A percentile compares a stretch with the other conserved stretches of the same genome.
Evolutionary conservation across 2,329 filamentous ascomycete species (phyloP).

Genomic region (Biscogniauxia mediterranea): DNA sequence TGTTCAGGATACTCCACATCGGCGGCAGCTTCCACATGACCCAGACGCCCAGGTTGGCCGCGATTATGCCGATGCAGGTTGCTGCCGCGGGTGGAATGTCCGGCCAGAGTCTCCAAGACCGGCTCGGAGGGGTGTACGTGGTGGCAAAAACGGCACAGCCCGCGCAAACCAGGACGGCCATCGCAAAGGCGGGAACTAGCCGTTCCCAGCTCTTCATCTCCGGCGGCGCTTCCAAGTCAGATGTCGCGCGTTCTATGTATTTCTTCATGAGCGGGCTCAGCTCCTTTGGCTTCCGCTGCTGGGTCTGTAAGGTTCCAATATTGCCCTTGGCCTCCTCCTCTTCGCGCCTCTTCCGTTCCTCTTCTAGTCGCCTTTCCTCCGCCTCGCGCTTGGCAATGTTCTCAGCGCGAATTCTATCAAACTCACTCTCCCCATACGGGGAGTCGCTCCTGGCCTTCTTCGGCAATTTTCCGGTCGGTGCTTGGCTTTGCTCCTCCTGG

Average conservation of each 20-base stretch:
- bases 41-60: constrained; percentile 57
- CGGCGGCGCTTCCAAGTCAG: constrained; percentile 50
- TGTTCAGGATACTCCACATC: constrained; percentile 65
- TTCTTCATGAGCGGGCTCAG: constrained; percentile 41
- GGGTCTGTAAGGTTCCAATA: constrained; percentile 42
- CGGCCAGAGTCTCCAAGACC: constrained; percentile 52
- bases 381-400: constrained; percentile 51
- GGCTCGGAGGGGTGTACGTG: constrained; percentile 51
- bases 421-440: constrained; percentile 56
- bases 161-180: constrained; percentile 45
- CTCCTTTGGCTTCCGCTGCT: constrained; percentile 35
- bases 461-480: constrained; percentile 25
- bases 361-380: constrained; percentile 43
- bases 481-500: constrained; percentile 9
- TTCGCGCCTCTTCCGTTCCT: constrained; percentile 41
- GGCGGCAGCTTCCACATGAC: constrained; percentile 62
- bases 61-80: constrained; percentile 62
- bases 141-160: constrained; percentile 43
- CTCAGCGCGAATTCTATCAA: constrained; percentile 56
- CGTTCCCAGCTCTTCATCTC: constrained; percentile 52
- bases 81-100: constrained; percentile 61
- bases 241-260: constrained; percentile 46
- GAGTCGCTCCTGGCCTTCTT: constrained; percentile 38
- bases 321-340: constrained; percentile 38
- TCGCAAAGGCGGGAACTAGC: constrained; percentile 52